Evolutionary conservation across 495 filamentous ascomycete genomes (phyloP), one percentile per base, ranked within the genome.

Genomic region (Aspergillus sparsus): DNA sequence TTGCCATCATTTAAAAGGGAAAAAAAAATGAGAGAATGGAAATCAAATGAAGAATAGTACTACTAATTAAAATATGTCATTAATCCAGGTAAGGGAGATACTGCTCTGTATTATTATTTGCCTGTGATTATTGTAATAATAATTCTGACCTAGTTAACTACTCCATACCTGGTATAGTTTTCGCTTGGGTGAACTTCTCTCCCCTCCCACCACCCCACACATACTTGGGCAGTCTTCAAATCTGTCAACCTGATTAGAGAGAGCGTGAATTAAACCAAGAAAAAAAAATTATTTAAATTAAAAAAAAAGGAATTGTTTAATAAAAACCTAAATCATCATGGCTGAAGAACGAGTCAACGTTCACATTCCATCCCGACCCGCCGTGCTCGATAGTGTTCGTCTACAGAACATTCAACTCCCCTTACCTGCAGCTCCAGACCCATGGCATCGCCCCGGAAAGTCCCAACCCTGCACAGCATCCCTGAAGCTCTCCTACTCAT

Each of bases 391-490:
- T 60, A 74, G 68, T 56, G 71, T 80, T 58, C 66, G 68, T 36
- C 76, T 80, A 16, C 73, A 67, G 58, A 65, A 77, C 55, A 77
- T 79, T 62, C 66, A 75, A 32, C 73, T 79, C 18, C 70, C 74
- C n/a, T 68, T 80, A 46, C 73, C 75, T 45, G 66, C 67, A 39
- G 78, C 72, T 33, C 75, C 75, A 55, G 78, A 80, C 58, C 65
- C 78, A 60, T 80, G 78, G 78, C 75, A 79, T 52, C 77, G 78
- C 10, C 62, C 60, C 11, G 72, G 66, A 21, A 80, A 80, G 60
- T 54, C 73, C 0, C 78, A 80, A 60, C 78, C 78, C 53, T 76
- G 71, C 64, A 77, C 68, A n/a, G 76, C 72, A 56, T 74, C 69
- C 31, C 65, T 79, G 10, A 76, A 72, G 44, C 68, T 80, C 21